A percentile compares a stretch with the other conserved stretches of the same genome.
phyloP scores from a whole-genome alignment of 2,329 filamentous ascomycete species.

The Fusarium irregulare region DNA sequence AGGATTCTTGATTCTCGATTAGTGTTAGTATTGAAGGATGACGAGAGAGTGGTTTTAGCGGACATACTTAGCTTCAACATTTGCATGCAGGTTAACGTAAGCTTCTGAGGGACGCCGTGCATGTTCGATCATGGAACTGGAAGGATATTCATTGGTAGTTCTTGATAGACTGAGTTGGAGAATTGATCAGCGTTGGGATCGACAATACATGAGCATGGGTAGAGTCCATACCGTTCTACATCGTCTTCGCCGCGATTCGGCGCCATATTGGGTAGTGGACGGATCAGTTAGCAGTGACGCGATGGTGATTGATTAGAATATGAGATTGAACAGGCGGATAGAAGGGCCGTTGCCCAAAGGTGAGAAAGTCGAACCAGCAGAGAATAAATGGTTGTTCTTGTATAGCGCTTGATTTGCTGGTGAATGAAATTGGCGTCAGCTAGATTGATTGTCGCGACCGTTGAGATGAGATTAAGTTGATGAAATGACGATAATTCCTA shows the following conservation, averaged over 20 bases:
- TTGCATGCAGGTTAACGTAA: conserved; percentile 58
- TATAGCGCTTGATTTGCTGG: background rate
- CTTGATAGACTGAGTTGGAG: conserved; percentile 34
- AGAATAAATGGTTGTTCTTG: background rate
- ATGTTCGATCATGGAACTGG: conserved; percentile 52
- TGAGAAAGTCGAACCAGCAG: background rate
- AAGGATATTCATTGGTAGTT: conserved; percentile 44
- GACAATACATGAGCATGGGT: background rate
- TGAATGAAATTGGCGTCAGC: background rate
- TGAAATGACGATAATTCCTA: conserved; percentile 11
- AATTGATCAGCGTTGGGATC: conserved; percentile 31
- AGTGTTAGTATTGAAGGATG: conserved; percentile 27
- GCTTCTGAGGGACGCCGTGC: conserved; percentile 49
- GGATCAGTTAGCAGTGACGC: conserved; percentile 3
- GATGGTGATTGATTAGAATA: background rate
- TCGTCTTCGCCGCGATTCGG: conserved; percentile 44
- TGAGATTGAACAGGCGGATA: background rate
- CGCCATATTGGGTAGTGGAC: conserved; percentile 33
- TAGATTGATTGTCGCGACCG: conserved; percentile 9
- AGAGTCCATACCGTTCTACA: conserved; percentile 43
- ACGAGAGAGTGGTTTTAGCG: background rate
- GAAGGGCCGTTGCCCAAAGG: conserved; percentile 13
- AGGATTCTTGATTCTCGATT: conserved; percentile 57
- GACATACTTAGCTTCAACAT: conserved; percentile 59
- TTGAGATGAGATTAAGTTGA: conserved; percentile 15